phyloP scores from a whole-genome alignment of 2,329 filamentous ascomycete genomes.

The Echinosphaeria canescens region DNA sequence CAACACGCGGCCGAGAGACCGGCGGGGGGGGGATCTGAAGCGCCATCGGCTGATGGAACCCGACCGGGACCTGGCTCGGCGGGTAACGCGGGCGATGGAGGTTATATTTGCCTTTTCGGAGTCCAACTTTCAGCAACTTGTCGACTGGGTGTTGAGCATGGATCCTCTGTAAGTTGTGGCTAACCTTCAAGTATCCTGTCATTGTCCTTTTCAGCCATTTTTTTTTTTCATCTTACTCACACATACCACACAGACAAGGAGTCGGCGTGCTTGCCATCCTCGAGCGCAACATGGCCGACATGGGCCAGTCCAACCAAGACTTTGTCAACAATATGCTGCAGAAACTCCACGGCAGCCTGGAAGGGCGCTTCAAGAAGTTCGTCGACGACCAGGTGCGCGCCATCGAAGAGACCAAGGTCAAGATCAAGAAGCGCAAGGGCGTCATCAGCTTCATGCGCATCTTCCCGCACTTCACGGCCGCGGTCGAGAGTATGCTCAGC shows the following conservation, averaged over 20 bases:
- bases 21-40: conserved; percentile 51
- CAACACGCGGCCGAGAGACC: conserved; percentile 39
- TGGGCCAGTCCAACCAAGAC: conserved; percentile 84
- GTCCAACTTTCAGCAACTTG: conserved; percentile 52
- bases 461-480: conserved; percentile 69
- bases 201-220: too few species aligned
- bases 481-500: conserved; percentile 66
- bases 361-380: conserved; percentile 64
- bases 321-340: conserved; percentile 62
- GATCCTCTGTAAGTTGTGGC: conserved; percentile 56
- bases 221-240: too few species aligned
- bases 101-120: conserved; percentile 70
- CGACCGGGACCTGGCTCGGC: conserved; percentile 66
- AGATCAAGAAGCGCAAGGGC: conserved; percentile 95
- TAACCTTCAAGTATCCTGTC: conserved; percentile 7
- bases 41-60: conserved; percentile 67
- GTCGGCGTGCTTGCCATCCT: conserved; percentile 68
- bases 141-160: conserved; percentile 63
- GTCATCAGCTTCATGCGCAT: conserved; percentile 90
- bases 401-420: conserved; percentile 96
- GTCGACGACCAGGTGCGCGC: conserved; percentile 88
- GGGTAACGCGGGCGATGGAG: conserved; percentile 75
- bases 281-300: conserved; percentile 56
- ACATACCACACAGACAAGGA: conserved; percentile 63
- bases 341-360: conserved; percentile 54